phyloP scores from a whole-genome alignment of 345 rosid species.

The Corchorus capsularis region DNA sequence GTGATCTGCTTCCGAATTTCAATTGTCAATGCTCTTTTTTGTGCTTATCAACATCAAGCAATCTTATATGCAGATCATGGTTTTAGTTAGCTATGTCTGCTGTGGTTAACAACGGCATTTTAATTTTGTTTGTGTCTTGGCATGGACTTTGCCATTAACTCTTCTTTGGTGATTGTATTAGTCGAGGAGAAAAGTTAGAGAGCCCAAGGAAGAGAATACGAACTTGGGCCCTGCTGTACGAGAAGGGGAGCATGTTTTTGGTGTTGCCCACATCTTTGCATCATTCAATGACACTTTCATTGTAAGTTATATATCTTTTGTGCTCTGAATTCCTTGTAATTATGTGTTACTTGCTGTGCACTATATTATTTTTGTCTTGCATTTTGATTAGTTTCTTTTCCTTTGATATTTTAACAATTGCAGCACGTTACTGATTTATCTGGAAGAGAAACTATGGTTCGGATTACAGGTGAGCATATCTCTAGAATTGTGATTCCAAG shows the following conservation, averaged over 20 bases:
- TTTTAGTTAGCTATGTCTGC: background rate
- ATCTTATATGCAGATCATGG: background rate
- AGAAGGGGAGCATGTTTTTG: conserved; percentile 64
- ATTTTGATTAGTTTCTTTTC: background rate
- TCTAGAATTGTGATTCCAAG: background rate
- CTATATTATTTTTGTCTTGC: background rate
- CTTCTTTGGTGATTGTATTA: conserved; percentile 21
- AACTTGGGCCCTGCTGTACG: background rate
- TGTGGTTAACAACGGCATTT: background rate
- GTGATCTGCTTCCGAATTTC: background rate
- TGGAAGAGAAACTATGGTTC: conserved; percentile 86
- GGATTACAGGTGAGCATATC: conserved; percentile 59
- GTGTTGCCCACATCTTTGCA: conserved; percentile 87
- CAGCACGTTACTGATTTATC: conserved; percentile 92
- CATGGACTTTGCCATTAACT: background rate
- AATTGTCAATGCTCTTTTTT: background rate
- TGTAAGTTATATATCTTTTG: conserved; percentile 39
- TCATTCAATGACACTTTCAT: conserved; percentile 92
- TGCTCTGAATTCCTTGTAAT: background rate
- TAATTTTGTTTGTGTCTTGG: background rate
- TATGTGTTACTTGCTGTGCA: background rate
- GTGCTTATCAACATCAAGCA: background rate
- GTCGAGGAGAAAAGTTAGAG: conserved; percentile 70
- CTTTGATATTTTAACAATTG: background rate
- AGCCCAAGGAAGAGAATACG: conserved; percentile 77